Conservation (phyloP, 2,329 filamentous ascomycete genomes). For the Aspergillus flavus region DNA sequence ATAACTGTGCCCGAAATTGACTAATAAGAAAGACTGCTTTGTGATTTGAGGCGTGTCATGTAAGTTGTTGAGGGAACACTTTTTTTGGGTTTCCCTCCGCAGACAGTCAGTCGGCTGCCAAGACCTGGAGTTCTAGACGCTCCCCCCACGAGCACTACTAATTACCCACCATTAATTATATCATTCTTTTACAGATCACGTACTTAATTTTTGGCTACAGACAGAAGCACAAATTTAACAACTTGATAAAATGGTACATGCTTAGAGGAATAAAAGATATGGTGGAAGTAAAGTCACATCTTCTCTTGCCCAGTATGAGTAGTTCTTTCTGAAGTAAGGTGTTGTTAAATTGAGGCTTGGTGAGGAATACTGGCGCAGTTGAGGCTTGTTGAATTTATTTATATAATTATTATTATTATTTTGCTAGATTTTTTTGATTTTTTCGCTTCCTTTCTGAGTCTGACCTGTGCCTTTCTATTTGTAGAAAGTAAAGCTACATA, state of each 20-base stretch:
- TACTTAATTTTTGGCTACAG: neutral
- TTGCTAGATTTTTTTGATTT: neutral
- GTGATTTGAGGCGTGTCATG: neutral
- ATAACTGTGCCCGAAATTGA: neutral
- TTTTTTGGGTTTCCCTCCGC: neutral
- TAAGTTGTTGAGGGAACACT: neutral
- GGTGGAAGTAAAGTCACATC: neutral
- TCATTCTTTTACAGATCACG: neutral
- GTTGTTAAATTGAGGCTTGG: neutral
- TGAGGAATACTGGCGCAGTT: neutral
- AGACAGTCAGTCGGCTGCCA: slow-evolving; percentile 5
- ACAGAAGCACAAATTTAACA: neutral
- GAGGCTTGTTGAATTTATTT: neutral
- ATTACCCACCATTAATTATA: neutral
- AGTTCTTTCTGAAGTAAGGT: neutral
- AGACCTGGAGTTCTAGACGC: slow-evolving; percentile 2
- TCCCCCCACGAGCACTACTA: too few species aligned
- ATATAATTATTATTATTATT: neutral
- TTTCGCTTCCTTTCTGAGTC: too few species aligned
- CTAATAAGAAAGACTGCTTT: neutral
- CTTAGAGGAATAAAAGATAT: neutral
- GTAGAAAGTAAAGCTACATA: neutral
- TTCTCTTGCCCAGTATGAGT: neutral
- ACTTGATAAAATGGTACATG: neutral
- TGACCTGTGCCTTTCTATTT: neutral